Base-by-base conservation (phyloP, 2,329 filamentous ascomycete genomes). In the Beauveria sp. region DNA sequence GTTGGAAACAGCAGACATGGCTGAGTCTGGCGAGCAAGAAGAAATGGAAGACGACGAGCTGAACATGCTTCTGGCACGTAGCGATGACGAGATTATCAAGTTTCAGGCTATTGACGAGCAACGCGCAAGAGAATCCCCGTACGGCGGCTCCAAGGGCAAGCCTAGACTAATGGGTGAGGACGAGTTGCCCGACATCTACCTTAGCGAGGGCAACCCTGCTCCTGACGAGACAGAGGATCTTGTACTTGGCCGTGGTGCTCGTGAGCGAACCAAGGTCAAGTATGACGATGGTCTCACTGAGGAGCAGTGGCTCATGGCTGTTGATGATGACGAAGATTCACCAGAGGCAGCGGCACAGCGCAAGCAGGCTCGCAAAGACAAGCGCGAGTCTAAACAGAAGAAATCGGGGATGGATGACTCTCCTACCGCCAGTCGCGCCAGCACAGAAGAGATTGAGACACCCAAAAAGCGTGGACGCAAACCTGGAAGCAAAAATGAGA, bases 41-140 rank as follows among this genome's bases (percentile, higher is more conserved):
- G 94, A 99, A 74, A 96, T 97, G 90, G 94, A 99, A 67, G 94
- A 99, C 66, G 94, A 99, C 63, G 94, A 99, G 71, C 79, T 99
- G 66, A 99, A 99, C 71, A 81, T 94, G 78, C 90, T 99, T 63
- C 89, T 97, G 76, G 92, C 94, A 63, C 90, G 94, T 66, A 91
- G 81, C 50, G 93, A 97, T 9, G 80, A 88, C 0, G 94, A 99
- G 72, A 75, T 97, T 22, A 63, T 64, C 6, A 70, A 86, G 1
- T 99, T 99, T 84, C 90, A 92, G 70, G 79, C 88, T 67, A 84
- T 99, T 63, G 94, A 99, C 67, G 84, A 86, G 62, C 86, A 96
- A 62, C 85, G 94, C 61, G 69, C 77, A 10, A 84, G 77, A 63
- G 85, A 85, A 52, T 82, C 84, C 9, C 70, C 77, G 3, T 99